Percentiles rank a stretch among this genome's conserved stretches.
Conservation (phyloP, 768 basidiomycete species). For the Mycena sanguinolenta region DNA sequence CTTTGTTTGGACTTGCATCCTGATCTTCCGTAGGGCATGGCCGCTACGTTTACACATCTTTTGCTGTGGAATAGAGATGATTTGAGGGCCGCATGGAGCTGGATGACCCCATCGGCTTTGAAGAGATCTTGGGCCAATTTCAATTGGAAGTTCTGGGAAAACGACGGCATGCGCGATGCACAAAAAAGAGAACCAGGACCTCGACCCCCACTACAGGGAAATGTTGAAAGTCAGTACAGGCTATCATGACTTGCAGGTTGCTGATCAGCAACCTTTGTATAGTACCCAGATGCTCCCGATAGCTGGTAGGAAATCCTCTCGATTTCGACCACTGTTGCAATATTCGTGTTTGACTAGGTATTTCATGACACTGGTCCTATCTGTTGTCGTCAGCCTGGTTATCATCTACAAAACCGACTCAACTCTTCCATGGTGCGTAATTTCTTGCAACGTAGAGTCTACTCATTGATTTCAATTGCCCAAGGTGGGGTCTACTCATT, state of each 20-base stretch:
- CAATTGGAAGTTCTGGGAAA: slow-evolving; percentile 58
- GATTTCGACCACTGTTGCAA: slow-evolving; percentile 39
- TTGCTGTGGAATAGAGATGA: slow-evolving; percentile 62
- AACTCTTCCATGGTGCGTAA: slow-evolving; percentile 59
- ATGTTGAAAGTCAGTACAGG: slow-evolving; percentile 61
- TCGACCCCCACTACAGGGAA: slow-evolving; percentile 65
- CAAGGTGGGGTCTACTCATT: slow-evolving; percentile 63
- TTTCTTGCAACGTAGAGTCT: background rate
- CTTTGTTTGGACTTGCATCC: background rate
- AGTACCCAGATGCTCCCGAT: slow-evolving; percentile 70
- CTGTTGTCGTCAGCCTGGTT: slow-evolving; percentile 58
- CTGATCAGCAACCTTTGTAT: background rate
- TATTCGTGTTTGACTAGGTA: slow-evolving; percentile 37
- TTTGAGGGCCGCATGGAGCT: slow-evolving; percentile 58
- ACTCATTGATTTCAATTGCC: background rate
- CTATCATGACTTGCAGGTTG: background rate
- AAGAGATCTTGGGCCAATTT: slow-evolving; percentile 50
- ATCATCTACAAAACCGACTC: slow-evolving; percentile 62
- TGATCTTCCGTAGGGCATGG: slow-evolving; percentile 49
- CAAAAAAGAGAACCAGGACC: slow-evolving; percentile 45
- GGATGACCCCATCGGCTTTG: slow-evolving; percentile 55
- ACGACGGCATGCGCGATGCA: slow-evolving; percentile 54
- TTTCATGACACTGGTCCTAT: slow-evolving; percentile 53
- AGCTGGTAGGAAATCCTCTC: slow-evolving; percentile 63
- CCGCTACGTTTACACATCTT: slow-evolving; percentile 62